These are phyloP conservation scores for Knufia petricola DNA, from an alignment of 2,329 filamentous ascomycete genomes.

Conservation along the genomic window DNA sequence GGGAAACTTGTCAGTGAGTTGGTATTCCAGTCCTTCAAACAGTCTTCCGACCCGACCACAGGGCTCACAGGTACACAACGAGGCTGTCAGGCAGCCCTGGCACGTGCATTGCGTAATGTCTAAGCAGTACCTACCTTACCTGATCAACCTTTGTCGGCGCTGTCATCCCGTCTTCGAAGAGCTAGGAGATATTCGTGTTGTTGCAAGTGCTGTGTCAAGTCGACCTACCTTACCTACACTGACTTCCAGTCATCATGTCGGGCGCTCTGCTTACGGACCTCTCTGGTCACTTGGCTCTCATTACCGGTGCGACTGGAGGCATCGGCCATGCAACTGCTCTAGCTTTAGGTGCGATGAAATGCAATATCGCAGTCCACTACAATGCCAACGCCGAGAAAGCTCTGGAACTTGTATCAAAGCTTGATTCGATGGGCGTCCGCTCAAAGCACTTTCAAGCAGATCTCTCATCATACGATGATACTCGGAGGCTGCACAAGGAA, in stretches of 20 bases:
- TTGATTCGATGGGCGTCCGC: slow-evolving; percentile 25
- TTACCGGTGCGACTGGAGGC: slow-evolving; percentile 37
- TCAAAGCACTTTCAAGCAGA: slow-evolving; percentile 30
- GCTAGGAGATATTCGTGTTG: no score
- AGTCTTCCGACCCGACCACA: not conserved
- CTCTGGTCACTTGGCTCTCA: slow-evolving; percentile 24
- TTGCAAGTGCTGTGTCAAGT: no score
- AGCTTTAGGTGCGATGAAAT: slow-evolving; percentile 33
- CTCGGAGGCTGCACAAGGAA: slow-evolving; percentile 25
- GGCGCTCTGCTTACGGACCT: slow-evolving; percentile 14
- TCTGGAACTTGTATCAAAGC: slow-evolving; percentile 25
- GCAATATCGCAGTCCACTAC: slow-evolving; percentile 38
- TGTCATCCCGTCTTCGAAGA: no score
- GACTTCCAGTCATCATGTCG: slow-evolving; percentile 6
- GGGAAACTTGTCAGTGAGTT: not conserved
- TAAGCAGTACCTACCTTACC: no score
- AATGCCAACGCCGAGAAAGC: slow-evolving; percentile 27
- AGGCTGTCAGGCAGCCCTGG: not conserved
- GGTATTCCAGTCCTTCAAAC: not conserved
- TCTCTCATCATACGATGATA: slow-evolving; percentile 30
- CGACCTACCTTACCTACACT: not conserved
- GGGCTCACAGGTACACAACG: not conserved
- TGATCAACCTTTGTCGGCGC: no score
- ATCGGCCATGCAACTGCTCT: slow-evolving; percentile 36
- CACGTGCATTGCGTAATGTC: no score